Base-by-base conservation (phyloP, 2,329 filamentous ascomycete species). In the Phoma herbarum region DNA sequence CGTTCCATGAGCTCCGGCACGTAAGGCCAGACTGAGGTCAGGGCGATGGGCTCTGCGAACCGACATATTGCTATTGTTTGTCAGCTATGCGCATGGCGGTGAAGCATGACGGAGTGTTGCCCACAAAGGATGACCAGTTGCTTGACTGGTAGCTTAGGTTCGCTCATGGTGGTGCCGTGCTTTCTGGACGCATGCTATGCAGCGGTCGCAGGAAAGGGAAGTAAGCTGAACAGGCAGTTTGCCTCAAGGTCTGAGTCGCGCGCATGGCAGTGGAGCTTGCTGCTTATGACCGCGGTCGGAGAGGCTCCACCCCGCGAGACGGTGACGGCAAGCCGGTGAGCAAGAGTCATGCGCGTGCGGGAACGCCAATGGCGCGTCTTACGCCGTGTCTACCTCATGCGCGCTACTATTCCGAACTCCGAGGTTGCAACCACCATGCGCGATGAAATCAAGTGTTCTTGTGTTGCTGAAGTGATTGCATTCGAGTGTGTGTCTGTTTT, bases 1-100 rank as follows among this genome's bases (percentile, higher is more conserved):
- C 68, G 73, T 59, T 79, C 75, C 68, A 79, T 77, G 68, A 78
- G 76, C 52, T 78, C 77, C 91, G 94, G 35, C 88, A 96, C 60
- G 91, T 97, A 97, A 20, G 93, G 93, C 70, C 94, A 96, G 77
- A 97, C 95, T 72, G 91, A 95, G 1, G 93, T 97, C 64, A 97
- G 85, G 49, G 93, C 93, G 69, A 97, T 94, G 22, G 93, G 93
- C 78, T 97, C 93, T 52, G 93, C 91, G 66, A 97, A 87, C 63
- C 93, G 92, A 74, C 96, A 93, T 82, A 97, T 92, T 76, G 92
- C 93, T 96, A 69, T n/a, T 50, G 51, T 62, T 23, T 16, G 52
- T 52, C 20, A 61, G 63, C 56, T 54, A 59, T 49, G 20, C 12
- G 11, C 8, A 26, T 39, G 18, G 33, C 26, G 33, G 22, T 22